Evolutionary conservation across 177 flowering plant genomes (phyloP), one percentile per base, ranked within the genome.

Genomic region (Vitis hybrid): DNA sequence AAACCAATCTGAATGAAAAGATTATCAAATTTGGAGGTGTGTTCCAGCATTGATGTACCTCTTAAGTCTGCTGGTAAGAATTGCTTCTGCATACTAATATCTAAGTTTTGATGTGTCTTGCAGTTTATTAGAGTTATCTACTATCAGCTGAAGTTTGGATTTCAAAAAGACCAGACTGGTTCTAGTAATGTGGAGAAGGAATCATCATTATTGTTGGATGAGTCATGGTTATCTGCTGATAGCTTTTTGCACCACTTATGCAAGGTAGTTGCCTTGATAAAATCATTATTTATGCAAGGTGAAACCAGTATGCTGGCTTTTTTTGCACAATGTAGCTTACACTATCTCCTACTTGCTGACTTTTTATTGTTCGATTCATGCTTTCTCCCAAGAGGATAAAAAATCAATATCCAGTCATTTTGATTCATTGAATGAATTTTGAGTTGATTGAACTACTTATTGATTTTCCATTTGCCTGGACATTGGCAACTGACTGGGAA

Each of bases 101-200:
- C 52, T 76, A 17, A 75, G 51, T 51, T 54, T 12, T 67, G 69
- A 32, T 52, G 23, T 32, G 71, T 62, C 52, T 52, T 66, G 59
- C 88, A 94, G 98, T 91, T 91, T 70, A 78, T 91, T 45, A 84
- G 78, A 79, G 90, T 90, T 57, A 66, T 94, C 57, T 92, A 87
- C 83, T 80, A 85, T 81, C 97, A 94, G 75, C 79, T 94, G 68
- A 89, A 91, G 74, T 84, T 75, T 79, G 97, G 92, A 70, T 78
- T 92, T 69, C 87, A 83, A 73, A 86, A 81, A 62, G 92, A 88
- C 23, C 59, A 59, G 6, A 45, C 66, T 60, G 80, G 75, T 70
- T 61, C 32, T 45, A 60, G 23, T 66, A 69, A 62, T 69, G 73
- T 50, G 19, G 82, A 80, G 72, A 77, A 70, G 69, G 87, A 81